Base-by-base conservation (phyloP, 805 yeast species). In the Zygoascus biomembranicola region DNA sequence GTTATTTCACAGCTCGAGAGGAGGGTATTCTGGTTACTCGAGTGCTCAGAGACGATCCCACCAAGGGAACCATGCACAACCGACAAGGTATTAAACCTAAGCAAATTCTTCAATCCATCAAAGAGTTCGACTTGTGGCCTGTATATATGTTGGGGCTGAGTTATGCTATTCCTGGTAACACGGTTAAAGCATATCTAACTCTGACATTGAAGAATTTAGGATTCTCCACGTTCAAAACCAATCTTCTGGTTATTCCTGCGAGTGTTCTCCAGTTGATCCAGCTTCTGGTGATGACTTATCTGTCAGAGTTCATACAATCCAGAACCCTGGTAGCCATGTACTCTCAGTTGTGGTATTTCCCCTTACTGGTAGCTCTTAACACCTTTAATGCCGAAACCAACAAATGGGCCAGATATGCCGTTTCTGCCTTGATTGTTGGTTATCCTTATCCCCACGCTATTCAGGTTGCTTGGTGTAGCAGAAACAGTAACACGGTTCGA, bases 41-140 rank as follows among this genome's bases (percentile, higher is more conserved):
- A 56, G 73, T 82, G 1, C 65, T 82, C 48, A 69, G 85, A 59
- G 86, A 83, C 62, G 87, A 83, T 61, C 87, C 87, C 14, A 60
- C 75, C 5, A 77, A 77, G 68, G 84, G 85, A 20, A 84, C 79
- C 56, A 80, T 81, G 85, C 74, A 81, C 62, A 82, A 82, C 61
- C 71, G 84, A 63, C 77, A 78, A 59, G 80, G 82, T 8, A 63
- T 82, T 18, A 64, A 73, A 2, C 57, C 69, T 2, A 70, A 63
- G 47, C 73, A 69, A 64, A 57, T 82, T n/a, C 63, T 68, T 59
- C 59, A 66, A 19, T 67, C 79, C 2, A 49, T 80, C 13, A 46
- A 58, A 1, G 86, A 82, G 61, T 78, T 70, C 61, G 78, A 79
- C 62, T 53, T 81, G 55, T 73, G 82, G 77, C 85, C 86, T 26